Base-by-base conservation (phyloP, 768 basidiomycete genomes). In the Cystofilobasidium bisporidii region DNA sequence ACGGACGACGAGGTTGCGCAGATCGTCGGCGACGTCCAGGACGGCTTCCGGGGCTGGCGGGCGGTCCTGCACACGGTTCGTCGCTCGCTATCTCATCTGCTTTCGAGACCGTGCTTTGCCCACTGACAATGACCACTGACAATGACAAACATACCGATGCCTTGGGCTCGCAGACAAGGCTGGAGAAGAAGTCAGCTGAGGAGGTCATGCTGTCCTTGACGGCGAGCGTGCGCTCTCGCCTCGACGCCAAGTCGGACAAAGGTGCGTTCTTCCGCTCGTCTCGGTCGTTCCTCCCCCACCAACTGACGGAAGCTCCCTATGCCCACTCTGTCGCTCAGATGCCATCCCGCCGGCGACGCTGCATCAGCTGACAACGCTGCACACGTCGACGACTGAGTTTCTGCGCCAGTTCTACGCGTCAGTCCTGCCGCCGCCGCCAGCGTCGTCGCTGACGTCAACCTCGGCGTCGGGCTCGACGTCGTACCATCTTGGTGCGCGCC, bases 381-480 rank as follows among this genome's bases (percentile, higher is more conserved):
- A 96, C 74, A 90, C 90, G 1, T 87, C 93, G 3, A 87, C 93
- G 15, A 92, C 91, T 73, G 96, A 99, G 75, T 96, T 98, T 76
- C 81, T 99, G 18, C 86, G 94, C 33, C 96, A 98, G 75, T 97
- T 91, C 75, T 98, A 93, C 92, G 82, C 86, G 2, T 83, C 91
- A 1, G 83, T 88, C 60, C 87, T 91, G 70, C 93, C 91, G 8
- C 84, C 87, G 9, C 72, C 76, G 1, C 71, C 76, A 20, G 68
- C 63, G 2, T n/a, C 50, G 10, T 63, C 74, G 0, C 55, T 58
- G 14, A 61, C 71, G 61, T 66, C 72, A 24, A 24, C 33, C 26
- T 66, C 67, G n/a, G 60, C 65, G 0, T 18, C 70, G n/a, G 55
- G 71, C 2, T 24, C 77, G 82, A 0, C 79, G 81, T 22, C 88